Evolutionary conservation across 1,284 basidiomycete genomes (phyloP).

Genomic region (Papiliotrema laurentii): DNA sequence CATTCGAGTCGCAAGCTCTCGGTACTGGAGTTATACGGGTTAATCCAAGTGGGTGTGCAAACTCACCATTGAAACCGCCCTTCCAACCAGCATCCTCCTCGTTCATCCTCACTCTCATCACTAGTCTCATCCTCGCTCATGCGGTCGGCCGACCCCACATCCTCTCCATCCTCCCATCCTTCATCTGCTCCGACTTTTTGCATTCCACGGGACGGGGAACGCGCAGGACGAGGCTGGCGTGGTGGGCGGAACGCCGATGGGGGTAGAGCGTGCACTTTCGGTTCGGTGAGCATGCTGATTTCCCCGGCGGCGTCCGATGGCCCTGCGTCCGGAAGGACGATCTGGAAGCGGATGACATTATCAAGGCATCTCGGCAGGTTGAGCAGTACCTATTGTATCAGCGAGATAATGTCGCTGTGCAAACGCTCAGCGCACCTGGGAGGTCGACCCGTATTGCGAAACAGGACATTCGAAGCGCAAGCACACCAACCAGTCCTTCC

Average conservation of each 20-base stretch:
- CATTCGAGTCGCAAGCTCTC: conserved; percentile 32
- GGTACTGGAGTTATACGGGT: conserved; percentile 24
- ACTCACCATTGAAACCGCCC: conserved; percentile 40
- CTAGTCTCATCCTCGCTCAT: conserved; percentile 8
- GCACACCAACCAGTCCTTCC: conserved; percentile 36
- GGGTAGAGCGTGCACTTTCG: conserved; percentile 29
- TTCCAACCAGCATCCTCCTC: conserved; percentile 33
- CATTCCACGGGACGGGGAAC: neutral
- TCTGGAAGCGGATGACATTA: conserved; percentile 34
- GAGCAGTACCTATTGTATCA: too few relatives aligned
- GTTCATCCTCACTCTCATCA: conserved; percentile 12
- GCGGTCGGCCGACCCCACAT: conserved; percentile 14
- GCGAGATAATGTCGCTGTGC: too few relatives aligned
- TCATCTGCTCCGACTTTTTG: conserved; percentile 18
- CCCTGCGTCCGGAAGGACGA: conserved; percentile 14
- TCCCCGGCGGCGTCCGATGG: conserved; percentile 14
- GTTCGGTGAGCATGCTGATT: conserved; percentile 33
- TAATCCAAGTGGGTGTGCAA: neutral
- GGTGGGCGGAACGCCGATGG: conserved; percentile 14
- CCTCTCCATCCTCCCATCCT: conserved; percentile 38
- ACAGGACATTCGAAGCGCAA: conserved; percentile 25
- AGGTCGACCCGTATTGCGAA: conserved; percentile 10
- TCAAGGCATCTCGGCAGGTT: conserved; percentile 39
- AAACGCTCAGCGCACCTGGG: too few relatives aligned
- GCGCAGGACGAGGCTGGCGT: neutral